phyloP scores from a whole-genome alignment of 345 rosid genomes.

The Lumnitzera racemosa region DNA sequence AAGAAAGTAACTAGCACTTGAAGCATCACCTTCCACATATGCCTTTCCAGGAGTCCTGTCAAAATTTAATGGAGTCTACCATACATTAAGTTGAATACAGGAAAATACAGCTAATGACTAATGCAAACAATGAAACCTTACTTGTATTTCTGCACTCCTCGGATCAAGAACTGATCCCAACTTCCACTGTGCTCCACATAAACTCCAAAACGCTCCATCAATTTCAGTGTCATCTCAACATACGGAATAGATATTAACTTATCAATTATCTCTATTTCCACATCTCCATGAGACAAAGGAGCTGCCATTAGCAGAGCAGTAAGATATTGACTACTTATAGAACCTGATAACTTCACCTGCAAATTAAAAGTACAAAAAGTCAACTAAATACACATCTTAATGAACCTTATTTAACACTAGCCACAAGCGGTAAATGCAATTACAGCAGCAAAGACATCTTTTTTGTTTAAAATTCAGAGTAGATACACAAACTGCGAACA shows the following conservation, averaged over 20 bases:
- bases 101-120: constrained; percentile 1
- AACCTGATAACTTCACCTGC: constrained; percentile 94
- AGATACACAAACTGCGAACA: no score
- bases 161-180: constrained; percentile 84
- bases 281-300: constrained; percentile 87
- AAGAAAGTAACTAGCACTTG: constrained; percentile 98
- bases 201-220: constrained; percentile 92
- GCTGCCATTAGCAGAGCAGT: constrained; percentile 97
- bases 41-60: constrained; percentile 87
- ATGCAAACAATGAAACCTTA: constrained; percentile 18
- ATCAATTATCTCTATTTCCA: constrained; percentile 86
- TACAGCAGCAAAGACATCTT: no score
- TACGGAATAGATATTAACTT: constrained; percentile 88
- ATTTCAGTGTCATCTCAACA: constrained; percentile 93
- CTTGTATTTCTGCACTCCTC: constrained; percentile 91
- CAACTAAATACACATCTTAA: no score
- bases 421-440: neutral
- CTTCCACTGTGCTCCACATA: constrained; percentile 55
- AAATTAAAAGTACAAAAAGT: constrained; percentile 8
- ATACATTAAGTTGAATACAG: neutral
- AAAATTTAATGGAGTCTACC: constrained; percentile 1
- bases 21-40: constrained; percentile 96
- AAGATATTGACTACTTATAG: constrained; percentile 91
- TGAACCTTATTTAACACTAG: neutral
- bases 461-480: no score